Evolutionary conservation across 179 eudicot genomes (phyloP).

Genomic region (Silene noctiflora): DNA sequence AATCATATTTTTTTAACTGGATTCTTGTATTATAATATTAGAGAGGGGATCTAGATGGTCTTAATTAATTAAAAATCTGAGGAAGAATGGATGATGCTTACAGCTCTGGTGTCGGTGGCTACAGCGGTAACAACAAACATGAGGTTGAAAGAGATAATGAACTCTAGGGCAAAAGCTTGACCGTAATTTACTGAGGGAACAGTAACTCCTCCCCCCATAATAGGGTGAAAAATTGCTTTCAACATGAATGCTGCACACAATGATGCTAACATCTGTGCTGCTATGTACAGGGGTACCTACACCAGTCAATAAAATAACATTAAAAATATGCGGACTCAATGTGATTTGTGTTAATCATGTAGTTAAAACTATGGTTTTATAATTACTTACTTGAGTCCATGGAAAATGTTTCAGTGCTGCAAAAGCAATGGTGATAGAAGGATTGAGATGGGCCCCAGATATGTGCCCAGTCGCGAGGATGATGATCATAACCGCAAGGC

Average conservation of each 20-base stretch:
- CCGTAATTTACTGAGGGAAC: constrained; percentile 58
- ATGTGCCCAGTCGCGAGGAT: constrained; percentile 87
- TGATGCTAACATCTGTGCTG: constrained; percentile 78
- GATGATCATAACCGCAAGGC: constrained; percentile 85
- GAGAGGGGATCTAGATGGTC: constrained; percentile 1
- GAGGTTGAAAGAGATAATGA: constrained; percentile 84
- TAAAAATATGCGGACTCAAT: not conserved
- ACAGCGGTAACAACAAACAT: constrained; percentile 98
- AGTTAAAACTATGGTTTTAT: not conserved
- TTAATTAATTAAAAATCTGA: not conserved
- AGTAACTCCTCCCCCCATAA: constrained; percentile 85
- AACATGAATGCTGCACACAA: constrained; percentile 66
- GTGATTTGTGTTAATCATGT: not conserved
- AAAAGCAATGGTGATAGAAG: constrained; percentile 76
- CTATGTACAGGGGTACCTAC: constrained; percentile 81
- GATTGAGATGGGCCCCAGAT: constrained; percentile 93
- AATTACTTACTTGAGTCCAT: constrained; percentile 68
- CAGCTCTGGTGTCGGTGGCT: constrained; percentile 94
- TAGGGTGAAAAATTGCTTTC: constrained; percentile 64
- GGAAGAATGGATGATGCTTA: constrained; percentile 33
- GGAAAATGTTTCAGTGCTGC: constrained; percentile 93
- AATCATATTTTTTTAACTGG: not conserved
- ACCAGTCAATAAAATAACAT: not conserved
- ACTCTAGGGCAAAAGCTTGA: constrained; percentile 80
- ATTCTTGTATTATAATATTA: constrained; percentile 6